These are phyloP conservation scores for Lippia alba DNA, from an alignment of 305 asterid genomes.

Conservation along the genomic window DNA sequence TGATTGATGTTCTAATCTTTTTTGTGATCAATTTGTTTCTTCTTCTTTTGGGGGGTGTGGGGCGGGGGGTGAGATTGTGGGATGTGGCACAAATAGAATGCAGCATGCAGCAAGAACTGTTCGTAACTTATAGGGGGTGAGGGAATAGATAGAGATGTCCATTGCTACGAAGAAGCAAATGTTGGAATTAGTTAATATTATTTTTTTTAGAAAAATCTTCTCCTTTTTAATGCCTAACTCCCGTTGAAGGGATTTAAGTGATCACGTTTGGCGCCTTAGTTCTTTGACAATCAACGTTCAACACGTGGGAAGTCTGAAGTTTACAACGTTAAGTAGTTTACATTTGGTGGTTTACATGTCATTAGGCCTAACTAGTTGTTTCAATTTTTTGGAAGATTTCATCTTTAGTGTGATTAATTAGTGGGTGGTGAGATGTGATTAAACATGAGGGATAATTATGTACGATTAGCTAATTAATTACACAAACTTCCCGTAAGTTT, in stretches of 20 bases:
- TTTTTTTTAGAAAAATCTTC: not conserved
- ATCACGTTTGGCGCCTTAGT: conserved; percentile 61
- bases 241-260: conserved; percentile 42
- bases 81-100: conserved; percentile 3
- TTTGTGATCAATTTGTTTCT: not conserved
- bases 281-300: conserved; percentile 53
- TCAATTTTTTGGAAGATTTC: conserved; percentile 26
- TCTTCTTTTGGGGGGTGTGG: not conserved
- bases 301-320: conserved; percentile 53
- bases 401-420: conserved; percentile 46
- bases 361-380: conserved; percentile 64
- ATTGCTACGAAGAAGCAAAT: conserved; percentile 28
- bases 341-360: conserved; percentile 71
- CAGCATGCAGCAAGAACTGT: not conserved
- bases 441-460: no score
- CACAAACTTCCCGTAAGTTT: no score
- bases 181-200: not conserved
- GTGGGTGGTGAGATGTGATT: conserved; percentile 65
- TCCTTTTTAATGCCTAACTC: conserved; percentile 63
- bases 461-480: no score
- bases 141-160: conserved; percentile 33
- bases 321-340: conserved; percentile 30
- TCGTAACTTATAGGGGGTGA: conserved; percentile 33
- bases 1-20: conserved; percentile 23
- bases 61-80: conserved; percentile 14